Conservation (phyloP, 2,329 filamentous ascomycete species). For the Didymella glomerata region DNA sequence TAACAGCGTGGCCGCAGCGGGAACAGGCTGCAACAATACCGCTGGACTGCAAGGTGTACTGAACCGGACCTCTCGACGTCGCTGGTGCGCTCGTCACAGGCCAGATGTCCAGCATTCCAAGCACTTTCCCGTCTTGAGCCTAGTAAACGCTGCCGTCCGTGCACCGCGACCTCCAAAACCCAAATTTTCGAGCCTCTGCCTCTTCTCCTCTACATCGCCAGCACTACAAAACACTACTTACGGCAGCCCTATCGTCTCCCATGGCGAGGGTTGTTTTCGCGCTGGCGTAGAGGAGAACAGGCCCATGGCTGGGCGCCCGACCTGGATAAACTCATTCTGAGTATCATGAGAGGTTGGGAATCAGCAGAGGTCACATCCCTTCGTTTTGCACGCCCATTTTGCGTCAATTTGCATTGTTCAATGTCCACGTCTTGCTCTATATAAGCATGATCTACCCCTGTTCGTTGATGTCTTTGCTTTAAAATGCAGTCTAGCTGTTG, state of each 20-base stretch:
- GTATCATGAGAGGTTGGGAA: constrained; percentile 72
- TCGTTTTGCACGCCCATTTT: not conserved
- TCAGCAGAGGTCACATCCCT: constrained; percentile 73
- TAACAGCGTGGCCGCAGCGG: constrained; percentile 26
- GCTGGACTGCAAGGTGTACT: constrained; percentile 32
- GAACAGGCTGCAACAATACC: constrained; percentile 37
- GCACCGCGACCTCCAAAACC: constrained; percentile 32
- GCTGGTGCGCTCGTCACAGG: constrained; percentile 27
- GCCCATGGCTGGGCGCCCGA: constrained; percentile 77
- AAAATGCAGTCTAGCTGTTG: too few species aligned
- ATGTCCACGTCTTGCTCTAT: not conserved
- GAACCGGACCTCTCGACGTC: constrained; percentile 32
- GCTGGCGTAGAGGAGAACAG: constrained; percentile 70
- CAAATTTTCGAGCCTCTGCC: constrained; percentile 49
- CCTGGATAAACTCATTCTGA: constrained; percentile 70
- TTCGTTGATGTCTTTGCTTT: too few species aligned
- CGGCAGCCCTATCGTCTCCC: constrained; percentile 60
- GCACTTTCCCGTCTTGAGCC: constrained; percentile 31
- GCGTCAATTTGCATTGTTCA: not conserved
- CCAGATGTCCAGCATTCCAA: constrained; percentile 38
- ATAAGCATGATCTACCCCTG: too few species aligned
- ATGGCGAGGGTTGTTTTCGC: constrained; percentile 70
- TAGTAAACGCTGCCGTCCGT: constrained; percentile 26
- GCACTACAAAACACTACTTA: constrained; percentile 66
- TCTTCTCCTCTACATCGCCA: constrained; percentile 61